Evolutionary conservation across 75 land plant species (phyloP), one percentile per base, ranked within the genome.

Genomic region (Selaginella tamariscina): DNA sequence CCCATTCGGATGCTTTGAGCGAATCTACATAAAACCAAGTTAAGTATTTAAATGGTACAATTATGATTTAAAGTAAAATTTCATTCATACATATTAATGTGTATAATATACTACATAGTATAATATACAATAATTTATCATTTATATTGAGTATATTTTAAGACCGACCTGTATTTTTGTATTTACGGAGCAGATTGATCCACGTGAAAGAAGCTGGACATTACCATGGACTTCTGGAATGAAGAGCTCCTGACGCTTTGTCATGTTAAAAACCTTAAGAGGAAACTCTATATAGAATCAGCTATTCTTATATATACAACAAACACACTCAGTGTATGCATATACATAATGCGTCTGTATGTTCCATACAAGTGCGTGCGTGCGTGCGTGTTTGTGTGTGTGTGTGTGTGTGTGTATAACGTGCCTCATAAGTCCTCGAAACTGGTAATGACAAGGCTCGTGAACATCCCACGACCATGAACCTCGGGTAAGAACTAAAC

Each of bases 201-300:
- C 29, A 18, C 44, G 32, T 31, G 81, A 76, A 30, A 77, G 55
- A 8, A 79, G 71, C 55, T 68, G 65, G 24, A 71, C 32, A 20
- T 69, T 72, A 21, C 74, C 80, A 24, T 32, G 27, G 9, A 77
- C 71, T 65, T 79, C 75, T 32, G 75, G 67, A 33, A 79, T 69
- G 54, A 79, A 77, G 30, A 79, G 69, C 22, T 79, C 81, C 33
- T 55, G 70, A 30, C 69, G 68, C 20, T 23, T 79, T 55, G 81
- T 67, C 29, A 65, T 78, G 27, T 79, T 79, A 59, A 56, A 65
- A 67, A 79, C 77, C 54, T 80, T 79, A 68, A 5, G 26, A 23
- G 21, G 21, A 59, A 27, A 59, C n/a, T 49, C 54, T 11, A 11
- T 49, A 49, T 11, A 49, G 54, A 49, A 20, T 11, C 54, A 49